A percentile compares a stretch with the other conserved stretches of the same genome.
Evolutionary conservation across 75 land plant genomes (phyloP).

Genomic region (Chamaecyparis obtusa): DNA sequence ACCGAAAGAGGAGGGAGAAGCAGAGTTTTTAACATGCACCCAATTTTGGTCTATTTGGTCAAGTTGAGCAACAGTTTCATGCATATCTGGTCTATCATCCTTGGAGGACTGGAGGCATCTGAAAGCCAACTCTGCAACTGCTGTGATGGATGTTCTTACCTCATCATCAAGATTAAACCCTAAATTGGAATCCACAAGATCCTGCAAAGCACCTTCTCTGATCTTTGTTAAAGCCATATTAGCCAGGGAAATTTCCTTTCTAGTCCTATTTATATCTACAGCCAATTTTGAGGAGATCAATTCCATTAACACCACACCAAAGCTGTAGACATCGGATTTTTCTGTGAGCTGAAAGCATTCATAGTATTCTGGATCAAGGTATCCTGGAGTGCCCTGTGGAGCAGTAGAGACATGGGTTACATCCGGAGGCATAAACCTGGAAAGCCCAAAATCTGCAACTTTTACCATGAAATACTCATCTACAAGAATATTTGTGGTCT

Average conservation of each 20-base stretch:
- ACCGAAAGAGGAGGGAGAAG: background rate
- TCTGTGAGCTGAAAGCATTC: slow-evolving; percentile 43
- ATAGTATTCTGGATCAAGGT: slow-evolving; percentile 41
- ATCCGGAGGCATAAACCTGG: slow-evolving; percentile 21
- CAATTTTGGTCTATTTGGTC: slow-evolving; percentile 9
- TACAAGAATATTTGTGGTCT: slow-evolving; percentile 17
- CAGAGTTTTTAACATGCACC: background rate
- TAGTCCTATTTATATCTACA: slow-evolving; percentile 17
- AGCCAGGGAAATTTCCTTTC: slow-evolving; percentile 23
- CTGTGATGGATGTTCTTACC: background rate
- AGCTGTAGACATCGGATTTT: slow-evolving; percentile 49
- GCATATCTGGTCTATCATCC: slow-evolving; percentile 36
- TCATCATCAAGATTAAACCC: background rate
- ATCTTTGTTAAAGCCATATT: slow-evolving; percentile 23
- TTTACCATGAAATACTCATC: slow-evolving; percentile 19
- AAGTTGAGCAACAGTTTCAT: slow-evolving; percentile 21
- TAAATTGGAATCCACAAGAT: slow-evolving; percentile 30
- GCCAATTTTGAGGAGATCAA: slow-evolving; percentile 27
- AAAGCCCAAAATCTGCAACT: slow-evolving; percentile 45
- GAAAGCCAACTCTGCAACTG: slow-evolving; percentile 33
- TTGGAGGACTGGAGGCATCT: slow-evolving; percentile 24
- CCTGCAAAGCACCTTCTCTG: slow-evolving; percentile 15
- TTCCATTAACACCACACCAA: slow-evolving; percentile 41
- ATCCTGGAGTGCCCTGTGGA: slow-evolving; percentile 43
- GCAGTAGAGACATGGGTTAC: slow-evolving; percentile 39